These are phyloP conservation scores for Butyriboletus loyo DNA, from an alignment of 768 basidiomycete species.

Conservation along the genomic window DNA sequence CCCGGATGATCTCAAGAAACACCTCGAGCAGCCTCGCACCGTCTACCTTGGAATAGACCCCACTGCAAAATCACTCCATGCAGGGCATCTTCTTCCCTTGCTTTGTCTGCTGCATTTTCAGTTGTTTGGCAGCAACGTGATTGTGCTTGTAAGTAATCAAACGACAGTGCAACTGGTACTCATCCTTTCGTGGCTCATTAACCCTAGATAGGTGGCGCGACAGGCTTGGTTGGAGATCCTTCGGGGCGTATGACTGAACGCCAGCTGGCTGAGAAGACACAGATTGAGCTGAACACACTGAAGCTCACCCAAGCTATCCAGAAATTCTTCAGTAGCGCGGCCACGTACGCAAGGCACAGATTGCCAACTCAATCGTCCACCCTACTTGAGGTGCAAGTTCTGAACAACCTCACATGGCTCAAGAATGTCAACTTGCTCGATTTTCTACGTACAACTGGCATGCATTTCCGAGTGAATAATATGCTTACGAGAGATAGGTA, in stretches of 20 bases:
- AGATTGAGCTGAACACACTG: constrained; percentile 63
- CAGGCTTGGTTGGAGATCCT: constrained; percentile 95
- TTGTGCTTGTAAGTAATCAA: constrained; percentile 69
- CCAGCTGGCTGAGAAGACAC: constrained; percentile 54
- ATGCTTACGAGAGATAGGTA: constrained; percentile 94
- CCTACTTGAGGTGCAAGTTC: constrained; percentile 36
- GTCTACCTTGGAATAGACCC: constrained; percentile 93
- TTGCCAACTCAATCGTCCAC: constrained; percentile 8
- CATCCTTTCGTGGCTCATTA: neutral
- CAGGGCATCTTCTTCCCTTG: constrained; percentile 90
- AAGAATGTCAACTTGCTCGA: constrained; percentile 69
- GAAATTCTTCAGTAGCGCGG: constrained; percentile 69
- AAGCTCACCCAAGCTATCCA: constrained; percentile 62
- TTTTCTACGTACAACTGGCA: constrained; percentile 80
- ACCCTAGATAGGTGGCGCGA: constrained; percentile 88
- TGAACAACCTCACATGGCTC: constrained; percentile 80
- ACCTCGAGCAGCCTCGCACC: constrained; percentile 40
- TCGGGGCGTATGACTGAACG: constrained; percentile 87
- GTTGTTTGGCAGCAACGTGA: constrained; percentile 73
- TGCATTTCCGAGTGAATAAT: constrained; percentile 75
- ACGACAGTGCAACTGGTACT: neutral
- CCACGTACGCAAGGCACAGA: constrained; percentile 52
- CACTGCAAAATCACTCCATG: constrained; percentile 84
- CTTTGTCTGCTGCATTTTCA: constrained; percentile 87
- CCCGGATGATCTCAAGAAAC: constrained; percentile 40